Conservation (phyloP, 768 basidiomycete genomes). For the Neoboletus subvelutipes region DNA sequence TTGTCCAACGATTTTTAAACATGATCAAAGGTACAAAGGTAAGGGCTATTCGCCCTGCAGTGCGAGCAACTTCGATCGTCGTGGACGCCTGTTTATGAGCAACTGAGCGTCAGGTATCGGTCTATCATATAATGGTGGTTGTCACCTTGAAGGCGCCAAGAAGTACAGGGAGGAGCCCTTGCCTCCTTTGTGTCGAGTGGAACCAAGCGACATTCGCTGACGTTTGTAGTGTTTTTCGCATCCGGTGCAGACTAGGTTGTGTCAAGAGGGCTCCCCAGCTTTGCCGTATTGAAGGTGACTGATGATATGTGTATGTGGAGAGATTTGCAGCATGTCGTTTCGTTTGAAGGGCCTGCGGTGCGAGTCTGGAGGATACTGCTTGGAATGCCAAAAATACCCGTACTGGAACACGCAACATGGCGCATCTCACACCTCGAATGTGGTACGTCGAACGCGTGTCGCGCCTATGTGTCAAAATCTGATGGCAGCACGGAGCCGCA, state of each 20-base stretch:
- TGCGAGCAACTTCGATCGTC: conserved; percentile 69
- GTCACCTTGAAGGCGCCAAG: conserved; percentile 64
- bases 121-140: not conserved
- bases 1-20: conserved; percentile 54
- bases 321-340: not conserved
- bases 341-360: not conserved
- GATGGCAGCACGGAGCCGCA: conserved; percentile 4
- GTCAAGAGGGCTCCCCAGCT: conserved; percentile 7
- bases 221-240: conserved; percentile 2
- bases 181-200: conserved; percentile 40
- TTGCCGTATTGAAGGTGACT: conserved; percentile 1
- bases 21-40: conserved; percentile 73
- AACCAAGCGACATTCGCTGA: conserved; percentile 28
- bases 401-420: conserved; percentile 48
- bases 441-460: not conserved
- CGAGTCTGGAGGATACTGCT: not conserved
- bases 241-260: not conserved
- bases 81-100: conserved; percentile 57
- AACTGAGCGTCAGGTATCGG: not conserved
- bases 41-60: conserved; percentile 66
- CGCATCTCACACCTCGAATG: conserved; percentile 37
- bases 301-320: not conserved
- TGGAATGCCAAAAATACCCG: conserved; percentile 6
- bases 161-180: conserved; percentile 48
- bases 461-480: conserved; percentile 1